These are phyloP conservation scores for Sphagnum contortum DNA, from an alignment of 225 moss, liverwort and hornwort species.

Conservation along the genomic window DNA sequence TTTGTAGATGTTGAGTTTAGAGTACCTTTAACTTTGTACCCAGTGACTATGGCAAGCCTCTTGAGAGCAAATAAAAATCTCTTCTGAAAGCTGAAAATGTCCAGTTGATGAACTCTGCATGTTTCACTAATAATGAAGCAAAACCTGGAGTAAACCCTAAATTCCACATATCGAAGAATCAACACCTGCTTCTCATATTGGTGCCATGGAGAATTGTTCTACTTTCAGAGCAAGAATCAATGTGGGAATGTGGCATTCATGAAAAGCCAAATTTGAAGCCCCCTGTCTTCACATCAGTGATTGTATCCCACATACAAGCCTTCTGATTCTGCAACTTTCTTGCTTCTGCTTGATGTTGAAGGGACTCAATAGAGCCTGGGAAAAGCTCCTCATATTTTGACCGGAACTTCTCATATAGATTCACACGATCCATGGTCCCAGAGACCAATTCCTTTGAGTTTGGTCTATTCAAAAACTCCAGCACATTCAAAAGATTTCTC, in stretches of 20 bases:
- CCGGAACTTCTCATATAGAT: constrained; percentile 57
- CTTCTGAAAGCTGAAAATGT: too few relatives aligned
- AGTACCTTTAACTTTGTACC: too few relatives aligned
- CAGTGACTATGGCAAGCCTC: too few relatives aligned
- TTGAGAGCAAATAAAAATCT: too few relatives aligned
- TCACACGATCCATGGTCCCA: constrained; percentile 73
- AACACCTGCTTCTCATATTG: too few relatives aligned
- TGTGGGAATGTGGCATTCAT: background rate
- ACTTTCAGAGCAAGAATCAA: too few relatives aligned
- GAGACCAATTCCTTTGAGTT: constrained; percentile 85
- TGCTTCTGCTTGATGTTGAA: constrained; percentile 25
- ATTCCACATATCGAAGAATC: too few relatives aligned
- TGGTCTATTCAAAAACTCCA: constrained; percentile 82
- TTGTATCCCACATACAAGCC: constrained; percentile 64
- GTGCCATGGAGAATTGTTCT: too few relatives aligned
- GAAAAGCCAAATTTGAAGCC: constrained; percentile 84
- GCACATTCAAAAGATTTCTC: constrained; percentile 72
- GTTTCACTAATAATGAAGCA: too few relatives aligned
- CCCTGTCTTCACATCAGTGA: constrained; percentile 52
- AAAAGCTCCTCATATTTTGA: constrained; percentile 45
- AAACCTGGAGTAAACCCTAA: too few relatives aligned
- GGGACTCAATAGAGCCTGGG: constrained; percentile 47
- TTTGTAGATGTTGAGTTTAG: too few relatives aligned
- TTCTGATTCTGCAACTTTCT: constrained; percentile 25
- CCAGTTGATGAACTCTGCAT: too few relatives aligned